Conservation (phyloP, 2,329 filamentous ascomycete genomes). For the Trichoderma arundinaceum region DNA sequence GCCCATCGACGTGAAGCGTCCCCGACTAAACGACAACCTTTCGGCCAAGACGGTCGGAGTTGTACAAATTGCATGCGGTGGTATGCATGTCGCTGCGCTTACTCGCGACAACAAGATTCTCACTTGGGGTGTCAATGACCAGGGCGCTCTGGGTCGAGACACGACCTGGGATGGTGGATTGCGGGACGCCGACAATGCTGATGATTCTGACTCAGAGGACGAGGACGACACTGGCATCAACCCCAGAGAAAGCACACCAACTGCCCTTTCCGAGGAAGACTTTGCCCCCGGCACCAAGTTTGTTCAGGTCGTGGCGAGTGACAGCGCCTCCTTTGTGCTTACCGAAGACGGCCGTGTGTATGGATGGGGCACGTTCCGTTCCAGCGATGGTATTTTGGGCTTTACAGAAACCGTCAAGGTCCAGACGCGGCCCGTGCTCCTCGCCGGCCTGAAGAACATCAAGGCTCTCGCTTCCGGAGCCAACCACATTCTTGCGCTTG, state of each 20-base stretch:
- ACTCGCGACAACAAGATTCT: constrained; percentile 82
- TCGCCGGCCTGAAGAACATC: constrained; percentile 70
- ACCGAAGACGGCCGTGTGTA: constrained; percentile 78
- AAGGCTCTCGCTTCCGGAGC: constrained; percentile 67
- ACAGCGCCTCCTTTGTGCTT: constrained; percentile 77
- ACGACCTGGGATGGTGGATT: constrained; percentile 71
- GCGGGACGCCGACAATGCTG: constrained; percentile 60
- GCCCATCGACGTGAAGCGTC: constrained; percentile 78
- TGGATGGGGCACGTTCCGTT: constrained; percentile 83
- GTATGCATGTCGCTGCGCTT: constrained; percentile 80
- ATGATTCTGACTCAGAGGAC: constrained; percentile 63
- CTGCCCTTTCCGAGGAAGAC: constrained; percentile 60
- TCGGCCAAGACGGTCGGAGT: constrained; percentile 68
- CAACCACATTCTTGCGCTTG: constrained; percentile 73
- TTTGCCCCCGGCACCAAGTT: constrained; percentile 67
- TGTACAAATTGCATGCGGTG: constrained; percentile 77
- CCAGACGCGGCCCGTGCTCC: constrained; percentile 58
- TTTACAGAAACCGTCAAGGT: constrained; percentile 60
- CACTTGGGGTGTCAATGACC: constrained; percentile 88
- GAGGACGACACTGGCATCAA: constrained; percentile 71
- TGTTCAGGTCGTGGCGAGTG: constrained; percentile 70
- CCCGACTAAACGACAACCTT: constrained; percentile 75
- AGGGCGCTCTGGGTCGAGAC: constrained; percentile 78
- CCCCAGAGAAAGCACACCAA: constrained; percentile 72
- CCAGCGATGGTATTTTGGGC: constrained; percentile 66